Base-by-base conservation (phyloP, 176 grass and related monocot species). In the Triticum monococcum region DNA sequence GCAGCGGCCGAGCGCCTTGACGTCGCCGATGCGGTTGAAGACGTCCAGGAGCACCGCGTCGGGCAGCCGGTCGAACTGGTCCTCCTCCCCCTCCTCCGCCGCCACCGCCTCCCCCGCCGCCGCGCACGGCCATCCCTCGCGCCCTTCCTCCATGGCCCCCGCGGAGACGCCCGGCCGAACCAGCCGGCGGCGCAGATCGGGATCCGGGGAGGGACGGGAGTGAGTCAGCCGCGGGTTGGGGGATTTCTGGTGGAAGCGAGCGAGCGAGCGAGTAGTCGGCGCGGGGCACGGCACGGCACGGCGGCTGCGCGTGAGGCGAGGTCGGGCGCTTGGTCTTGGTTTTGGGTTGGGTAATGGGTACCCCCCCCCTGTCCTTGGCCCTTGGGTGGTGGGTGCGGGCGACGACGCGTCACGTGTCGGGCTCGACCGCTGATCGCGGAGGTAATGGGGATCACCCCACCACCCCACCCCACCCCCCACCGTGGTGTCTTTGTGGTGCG, bases 1-100 rank as follows among this genome's bases (percentile, higher is more conserved):
- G 88, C 88, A 96, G 25, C 93, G 93, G 72, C 91, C 96, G 0
- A 98, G 88, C 57, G 91, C 89, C 93, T 98, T 98, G 28, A 98
- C 91, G 86, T 98, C 93, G 79, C 88, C 91, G 84, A 98, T 87
- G 81, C 79, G 90, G 84, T 94, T 89, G 78, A 98, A 87, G 81
- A 96, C 87, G 62, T 94, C 87, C 8, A 98, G 88, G 36, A 98
- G 81, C 80, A 98, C 75, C 37, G 92, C 84, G 90, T 98, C 96
- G 9, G 94, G 96, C 14, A 98, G 72, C 38, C 90, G 88, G 75
- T 98, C 91, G 86, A 98, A 94, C 38, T 98, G 90, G 69, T 95
- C 96, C 41, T 35, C 78, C 26, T n/a, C 66, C 24, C 13, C 40
- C 16, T 1, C 75, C 20, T 5, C 74, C 9, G 23, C 89, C 24